Evolutionary conservation across 2,329 filamentous ascomycete genomes (phyloP).

Genomic region (Aspergillus spinulosporus): DNA sequence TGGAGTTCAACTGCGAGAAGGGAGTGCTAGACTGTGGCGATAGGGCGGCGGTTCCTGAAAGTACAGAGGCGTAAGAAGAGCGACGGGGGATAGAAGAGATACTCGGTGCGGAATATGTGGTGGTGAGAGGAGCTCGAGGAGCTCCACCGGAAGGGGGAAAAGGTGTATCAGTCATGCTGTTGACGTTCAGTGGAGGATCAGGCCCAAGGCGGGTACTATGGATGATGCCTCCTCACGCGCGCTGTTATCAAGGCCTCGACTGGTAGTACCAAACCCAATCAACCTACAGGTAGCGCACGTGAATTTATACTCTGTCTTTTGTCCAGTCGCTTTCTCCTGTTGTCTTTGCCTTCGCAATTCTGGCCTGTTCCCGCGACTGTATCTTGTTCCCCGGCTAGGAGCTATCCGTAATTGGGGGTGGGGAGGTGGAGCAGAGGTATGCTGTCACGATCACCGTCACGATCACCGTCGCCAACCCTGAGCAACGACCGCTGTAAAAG

Average conservation of each 20-base stretch:
- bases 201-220: conserved; percentile 17
- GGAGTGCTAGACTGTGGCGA: conserved; percentile 44
- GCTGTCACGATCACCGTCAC: conserved; percentile 5
- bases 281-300: conserved; percentile 3
- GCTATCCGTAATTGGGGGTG: conserved; percentile 20
- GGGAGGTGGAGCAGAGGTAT: conserved; percentile 15
- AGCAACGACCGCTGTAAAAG: background rate
- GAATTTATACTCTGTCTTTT: background rate
- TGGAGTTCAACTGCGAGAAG: conserved; percentile 51
- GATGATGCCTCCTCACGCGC: conserved; percentile 16
- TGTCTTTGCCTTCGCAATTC: background rate
- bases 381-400: background rate
- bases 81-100: conserved; percentile 50
- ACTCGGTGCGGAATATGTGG: conserved; percentile 34
- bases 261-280: conserved; percentile 1
- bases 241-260: conserved; percentile 5
- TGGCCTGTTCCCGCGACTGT: background rate
- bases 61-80: conserved; percentile 63
- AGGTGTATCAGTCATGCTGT: conserved; percentile 48
- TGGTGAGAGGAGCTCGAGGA: conserved; percentile 30
- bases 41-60: conserved; percentile 52
- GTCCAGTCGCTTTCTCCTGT: background rate
- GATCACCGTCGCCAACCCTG: background rate
- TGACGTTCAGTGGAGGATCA: conserved; percentile 26
- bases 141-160: conserved; percentile 45